Evolutionary conservation across 2,329 filamentous ascomycete species (phyloP), one percentile per base, ranked within the genome.

Genomic region (Claviceps digitariae): DNA sequence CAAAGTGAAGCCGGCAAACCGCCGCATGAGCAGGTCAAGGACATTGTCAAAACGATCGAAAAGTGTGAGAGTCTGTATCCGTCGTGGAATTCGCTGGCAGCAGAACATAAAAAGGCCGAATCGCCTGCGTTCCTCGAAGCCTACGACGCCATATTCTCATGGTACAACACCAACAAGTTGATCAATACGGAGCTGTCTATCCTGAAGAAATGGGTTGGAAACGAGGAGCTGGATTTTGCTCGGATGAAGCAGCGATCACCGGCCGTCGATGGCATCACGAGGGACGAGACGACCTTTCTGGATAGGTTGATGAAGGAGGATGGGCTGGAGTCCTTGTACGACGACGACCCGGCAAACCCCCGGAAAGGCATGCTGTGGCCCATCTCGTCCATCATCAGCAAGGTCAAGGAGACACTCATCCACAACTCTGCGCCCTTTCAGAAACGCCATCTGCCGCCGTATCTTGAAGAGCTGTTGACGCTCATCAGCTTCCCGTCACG

Each of bases 401-500:
- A 98, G 70, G 91, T 90, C 48, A 98, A 98, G 69, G 82, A 81
- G 56, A 95, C 91, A 0, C 75, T 97, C 48, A 95, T 97, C 48
- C 76, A 82, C 59, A 95, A 95, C 64, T 87, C 89, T 2, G 81
- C 83, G 56, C 82, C 83, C 1, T 98, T 97, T 66, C 82, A 84
- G 43, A 87, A 90, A 62, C 84, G 91, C 4, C 91, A 98, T 69
- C 74, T 98, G 17, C 93, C 93, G 7, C 90, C 90, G 0, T 97
- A 96, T 65, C 94, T 98, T 55, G 93, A 98, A 66, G 93, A 98
- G 67, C 77, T 98, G 46, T 80, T 97, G 48, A 96, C 89, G 0
- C 76, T 98, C 45, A 95, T 98, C 74, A 97, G 95, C 69, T 98
- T 98, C 63, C 93, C 93, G 1, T 95, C 90, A 1, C 85, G 93